A percentile compares a stretch with the other conserved stretches of the same genome.
Conservation (phyloP, 768 basidiomycete species). For the Mrakia hoshinonis region DNA sequence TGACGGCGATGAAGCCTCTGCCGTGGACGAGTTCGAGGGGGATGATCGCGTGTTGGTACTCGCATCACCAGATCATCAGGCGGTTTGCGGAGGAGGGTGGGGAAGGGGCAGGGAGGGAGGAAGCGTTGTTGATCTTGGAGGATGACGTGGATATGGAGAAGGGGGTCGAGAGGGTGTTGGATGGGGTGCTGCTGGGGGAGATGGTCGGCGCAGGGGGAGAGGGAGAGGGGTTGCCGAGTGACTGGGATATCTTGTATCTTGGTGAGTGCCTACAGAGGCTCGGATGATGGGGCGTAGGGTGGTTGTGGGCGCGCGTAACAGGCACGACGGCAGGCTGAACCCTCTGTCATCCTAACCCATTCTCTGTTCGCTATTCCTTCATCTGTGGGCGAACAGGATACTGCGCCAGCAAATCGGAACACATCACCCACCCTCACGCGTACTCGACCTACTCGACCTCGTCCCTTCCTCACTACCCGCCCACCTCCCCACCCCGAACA, state of each 20-base stretch:
- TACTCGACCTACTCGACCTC: constrained; percentile 1
- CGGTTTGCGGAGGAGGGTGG: not conserved
- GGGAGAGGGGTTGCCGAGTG: not conserved
- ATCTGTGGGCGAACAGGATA: not conserved
- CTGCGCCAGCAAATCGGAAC: not conserved
- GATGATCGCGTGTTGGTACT: constrained; percentile 8
- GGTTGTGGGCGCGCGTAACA: not conserved
- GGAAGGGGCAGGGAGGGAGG: not conserved
- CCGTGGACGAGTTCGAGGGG: constrained; percentile 2
- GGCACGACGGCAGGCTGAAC: no score
- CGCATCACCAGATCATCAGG: constrained; percentile 7
- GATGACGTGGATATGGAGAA: constrained; percentile 10
- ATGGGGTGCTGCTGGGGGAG: not conserved
- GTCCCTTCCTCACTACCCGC: not conserved
- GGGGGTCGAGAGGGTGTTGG: not conserved
- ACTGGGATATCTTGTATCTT: constrained; percentile 14
- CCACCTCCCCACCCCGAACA: not conserved
- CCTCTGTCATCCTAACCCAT: not conserved
- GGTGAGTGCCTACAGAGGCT: constrained; percentile 3
- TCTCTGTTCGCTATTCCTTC: not conserved
- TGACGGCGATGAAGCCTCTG: constrained; percentile 2
- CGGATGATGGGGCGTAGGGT: not conserved
- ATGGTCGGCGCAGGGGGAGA: no score
- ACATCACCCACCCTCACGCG: not conserved
- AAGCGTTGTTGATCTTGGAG: constrained; percentile 12